phyloP scores from a whole-genome alignment of 2,329 filamentous ascomycete species.

The Magnaporthiopsis incrustans region DNA sequence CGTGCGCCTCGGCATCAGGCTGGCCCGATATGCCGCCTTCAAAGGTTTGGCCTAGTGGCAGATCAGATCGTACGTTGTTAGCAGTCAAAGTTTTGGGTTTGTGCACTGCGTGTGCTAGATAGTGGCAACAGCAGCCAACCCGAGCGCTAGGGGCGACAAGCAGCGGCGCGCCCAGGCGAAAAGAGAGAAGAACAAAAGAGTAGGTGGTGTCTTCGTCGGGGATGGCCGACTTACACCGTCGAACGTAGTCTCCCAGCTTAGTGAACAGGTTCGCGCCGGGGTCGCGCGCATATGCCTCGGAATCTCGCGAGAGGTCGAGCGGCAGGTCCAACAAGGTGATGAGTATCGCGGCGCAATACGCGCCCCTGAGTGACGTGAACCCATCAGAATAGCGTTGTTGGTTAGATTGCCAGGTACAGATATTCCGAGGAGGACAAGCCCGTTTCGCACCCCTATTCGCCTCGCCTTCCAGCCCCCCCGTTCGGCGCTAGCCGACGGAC shows the following conservation, averaged over 20 bases:
- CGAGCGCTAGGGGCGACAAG: not conserved
- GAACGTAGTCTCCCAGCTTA: conserved; percentile 71
- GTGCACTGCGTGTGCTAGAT: too few species aligned
- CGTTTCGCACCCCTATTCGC: too few species aligned
- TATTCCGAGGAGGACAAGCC: not conserved
- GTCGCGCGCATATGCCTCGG: conserved; percentile 57
- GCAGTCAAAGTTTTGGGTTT: not conserved
- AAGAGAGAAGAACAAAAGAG: conserved; percentile 2
- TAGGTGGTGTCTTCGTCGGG: not conserved
- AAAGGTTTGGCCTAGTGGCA: conserved; percentile 67
- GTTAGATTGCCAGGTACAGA: not conserved
- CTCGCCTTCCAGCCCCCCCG: too few species aligned
- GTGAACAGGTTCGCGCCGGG: conserved; percentile 57
- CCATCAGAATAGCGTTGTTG: not conserved
- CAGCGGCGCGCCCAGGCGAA: not conserved
- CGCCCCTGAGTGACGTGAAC: conserved; percentile 51
- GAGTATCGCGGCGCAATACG: conserved; percentile 83
- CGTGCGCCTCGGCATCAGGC: conserved; percentile 86
- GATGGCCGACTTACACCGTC: conserved; percentile 55
- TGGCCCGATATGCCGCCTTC: conserved; percentile 88
- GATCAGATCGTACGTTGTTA: not conserved
- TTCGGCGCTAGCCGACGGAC: too few species aligned
- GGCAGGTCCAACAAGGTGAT: conserved; percentile 79
- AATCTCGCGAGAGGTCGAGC: conserved; percentile 65
- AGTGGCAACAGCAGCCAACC: not conserved